Evolutionary conservation across 1,139 yeast species (phyloP), one percentile per base, ranked within the genome.

Genomic region (Dujonia santamariae): DNA sequence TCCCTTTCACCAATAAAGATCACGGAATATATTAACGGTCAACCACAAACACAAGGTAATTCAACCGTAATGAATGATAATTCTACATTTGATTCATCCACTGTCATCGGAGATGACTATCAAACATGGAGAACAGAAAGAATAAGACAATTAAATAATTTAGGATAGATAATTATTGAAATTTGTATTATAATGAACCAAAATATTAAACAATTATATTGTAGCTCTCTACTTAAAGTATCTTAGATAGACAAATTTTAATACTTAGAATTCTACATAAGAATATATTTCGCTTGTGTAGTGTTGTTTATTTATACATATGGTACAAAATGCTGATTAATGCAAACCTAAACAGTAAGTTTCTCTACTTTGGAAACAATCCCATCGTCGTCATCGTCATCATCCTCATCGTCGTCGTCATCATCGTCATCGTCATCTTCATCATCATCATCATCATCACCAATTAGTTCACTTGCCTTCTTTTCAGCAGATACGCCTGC

Each of bases 391-490:
- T 51, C 59, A n/a, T 55, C 61, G 7, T 59, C 66, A 13, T 63
- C 68, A 17, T 29, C 32, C 9, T 29, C 32, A 15, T 29, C 64
- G 19, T 63, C 69, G 17, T 63, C 69, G 9, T 59, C 69, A 12
- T 59, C 70, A 19, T 62, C 70, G 7, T 64, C 66, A 21, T 63
- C 70, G 11, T 65, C 73, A 13, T 68, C 73, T 17, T 67, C 72
- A 13, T 64, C 71, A 15, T 66, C 72, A n/a, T 68, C 75, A 8
- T 66, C 69, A 9, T 63, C 69, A 11, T 64, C 72, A 2, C 63
- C 73, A 9, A 67, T 69, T 3, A n/a, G n/a, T n/a, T n/a, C n/a
- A n/a, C n/a, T n/a, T 66, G 71, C 17, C 54, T 60, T 6, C 19
- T 16, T 15, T 6, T 60, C 64, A 11, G 61, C 67, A 16, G 59